These are phyloP conservation scores for Hippophae tibetana DNA, from an alignment of 306 rosid genomes.

Conservation along the genomic window DNA sequence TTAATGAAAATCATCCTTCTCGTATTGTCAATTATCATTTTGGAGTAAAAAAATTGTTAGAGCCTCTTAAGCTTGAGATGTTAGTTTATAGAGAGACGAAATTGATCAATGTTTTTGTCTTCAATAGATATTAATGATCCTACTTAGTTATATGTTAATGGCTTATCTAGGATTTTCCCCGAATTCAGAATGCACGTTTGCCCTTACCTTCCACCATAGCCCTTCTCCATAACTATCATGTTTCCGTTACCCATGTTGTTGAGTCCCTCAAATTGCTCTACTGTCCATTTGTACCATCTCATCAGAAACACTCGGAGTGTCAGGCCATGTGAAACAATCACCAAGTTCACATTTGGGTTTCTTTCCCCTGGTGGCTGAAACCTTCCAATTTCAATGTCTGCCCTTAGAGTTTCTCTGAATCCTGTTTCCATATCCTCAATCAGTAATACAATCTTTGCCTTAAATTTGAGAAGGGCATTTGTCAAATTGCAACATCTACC, in stretches of 20 bases:
- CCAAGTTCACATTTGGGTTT: slow-evolving; percentile 56
- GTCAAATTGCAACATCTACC: slow-evolving; percentile 23
- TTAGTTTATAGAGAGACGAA: no score
- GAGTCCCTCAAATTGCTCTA: slow-evolving; percentile 61
- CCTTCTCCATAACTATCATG: slow-evolving; percentile 68
- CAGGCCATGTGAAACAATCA: slow-evolving; percentile 73
- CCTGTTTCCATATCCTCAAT: slow-evolving; percentile 28
- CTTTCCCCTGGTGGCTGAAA: slow-evolving; percentile 67
- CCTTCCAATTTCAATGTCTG: slow-evolving; percentile 72
- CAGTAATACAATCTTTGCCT: no score
- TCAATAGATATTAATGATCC: no score
- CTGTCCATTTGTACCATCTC: slow-evolving; percentile 97
- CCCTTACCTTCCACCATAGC: slow-evolving; percentile 73
- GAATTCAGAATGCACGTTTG: not conserved
- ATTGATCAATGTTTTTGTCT: no score
- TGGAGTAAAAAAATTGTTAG: no score
- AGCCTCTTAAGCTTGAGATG: no score
- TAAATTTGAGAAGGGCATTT: no score
- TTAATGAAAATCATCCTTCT: no score
- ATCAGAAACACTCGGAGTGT: slow-evolving; percentile 79
- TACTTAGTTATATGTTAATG: no score
- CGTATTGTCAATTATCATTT: no score
- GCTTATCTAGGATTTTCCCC: no score
- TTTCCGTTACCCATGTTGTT: slow-evolving; percentile 55
- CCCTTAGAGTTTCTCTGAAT: slow-evolving; percentile 72